A percentile compares a stretch with the other conserved stretches of the same genome.
phyloP scores from a whole-genome alignment of 1,284 basidiomycete species.

The Ceratobasidium sp. region DNA sequence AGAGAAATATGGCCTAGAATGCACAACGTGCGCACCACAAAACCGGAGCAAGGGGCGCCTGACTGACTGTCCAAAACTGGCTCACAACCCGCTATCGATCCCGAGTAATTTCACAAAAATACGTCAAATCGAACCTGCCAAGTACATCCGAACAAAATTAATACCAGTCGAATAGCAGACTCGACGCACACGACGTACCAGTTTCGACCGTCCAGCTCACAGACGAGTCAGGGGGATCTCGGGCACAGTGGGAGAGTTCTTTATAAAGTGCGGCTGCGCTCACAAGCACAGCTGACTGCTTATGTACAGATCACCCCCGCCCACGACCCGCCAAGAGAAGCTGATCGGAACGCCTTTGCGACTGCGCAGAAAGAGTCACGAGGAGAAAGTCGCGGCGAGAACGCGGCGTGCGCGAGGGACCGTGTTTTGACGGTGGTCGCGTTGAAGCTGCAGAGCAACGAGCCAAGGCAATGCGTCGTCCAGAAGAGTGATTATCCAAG shows the following conservation, averaged over 20 bases:
- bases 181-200: no score
- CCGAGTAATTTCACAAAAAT: background rate
- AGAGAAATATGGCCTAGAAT: background rate
- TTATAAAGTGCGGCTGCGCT: background rate
- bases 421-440: no score
- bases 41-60: background rate
- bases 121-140: no score
- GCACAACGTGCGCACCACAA: background rate
- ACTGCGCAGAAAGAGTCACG: background rate
- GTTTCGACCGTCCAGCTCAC: no score
- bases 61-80: no score
- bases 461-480: background rate
- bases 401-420: background rate
- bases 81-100: no score
- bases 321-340: background rate
- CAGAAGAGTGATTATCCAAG: no score
- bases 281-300: background rate
- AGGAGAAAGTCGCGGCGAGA: background rate
- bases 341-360: background rate
- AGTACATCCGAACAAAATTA: no score
- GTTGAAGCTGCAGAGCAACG: background rate
- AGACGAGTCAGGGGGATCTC: background rate
- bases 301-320: background rate
- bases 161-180: no score
- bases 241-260: conserved; percentile 3